These are phyloP conservation scores for Pyrenopolyporus hunteri DNA, from an alignment of 495 filamentous ascomycete genomes.

Conservation along the genomic window DNA sequence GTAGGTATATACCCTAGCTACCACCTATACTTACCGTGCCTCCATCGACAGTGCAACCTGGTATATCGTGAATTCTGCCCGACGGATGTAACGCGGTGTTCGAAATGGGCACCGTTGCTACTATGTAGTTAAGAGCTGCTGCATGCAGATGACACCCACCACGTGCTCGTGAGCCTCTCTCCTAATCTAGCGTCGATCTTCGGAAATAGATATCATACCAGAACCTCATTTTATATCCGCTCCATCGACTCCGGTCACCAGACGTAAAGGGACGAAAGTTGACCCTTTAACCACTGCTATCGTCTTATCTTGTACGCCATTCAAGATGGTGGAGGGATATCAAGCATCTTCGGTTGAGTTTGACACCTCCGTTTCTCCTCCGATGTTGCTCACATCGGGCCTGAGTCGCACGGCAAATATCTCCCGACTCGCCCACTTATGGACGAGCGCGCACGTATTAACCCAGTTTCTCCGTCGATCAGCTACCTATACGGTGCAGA, in stretches of 20 bases:
- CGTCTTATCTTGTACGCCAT: too few species aligned
- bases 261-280: background rate
- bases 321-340: too few species aligned
- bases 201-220: background rate
- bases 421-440: background rate
- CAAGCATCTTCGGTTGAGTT: too few species aligned
- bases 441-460: background rate
- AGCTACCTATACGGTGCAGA: too few species aligned
- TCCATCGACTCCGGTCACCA: too few species aligned
- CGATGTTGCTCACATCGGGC: background rate
- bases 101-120: too few species aligned
- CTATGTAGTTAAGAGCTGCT: background rate
- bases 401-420: background rate
- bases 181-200: background rate
- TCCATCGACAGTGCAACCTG: too few species aligned
- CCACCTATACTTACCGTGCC: too few species aligned
- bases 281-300: too few species aligned
- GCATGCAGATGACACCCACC: slow-evolving; percentile 24
- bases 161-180: slow-evolving; percentile 26
- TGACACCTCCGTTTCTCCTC: background rate
- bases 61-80: background rate
- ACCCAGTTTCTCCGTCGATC: too few species aligned
- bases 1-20: too few species aligned
- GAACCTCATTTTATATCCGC: background rate
- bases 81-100: slow-evolving; percentile 9